Percentiles rank a stretch among this genome's conserved stretches.
Evolutionary conservation across 2,329 filamentous ascomycete species (phyloP).

Genomic region (Fusarium drepaniforme): DNA sequence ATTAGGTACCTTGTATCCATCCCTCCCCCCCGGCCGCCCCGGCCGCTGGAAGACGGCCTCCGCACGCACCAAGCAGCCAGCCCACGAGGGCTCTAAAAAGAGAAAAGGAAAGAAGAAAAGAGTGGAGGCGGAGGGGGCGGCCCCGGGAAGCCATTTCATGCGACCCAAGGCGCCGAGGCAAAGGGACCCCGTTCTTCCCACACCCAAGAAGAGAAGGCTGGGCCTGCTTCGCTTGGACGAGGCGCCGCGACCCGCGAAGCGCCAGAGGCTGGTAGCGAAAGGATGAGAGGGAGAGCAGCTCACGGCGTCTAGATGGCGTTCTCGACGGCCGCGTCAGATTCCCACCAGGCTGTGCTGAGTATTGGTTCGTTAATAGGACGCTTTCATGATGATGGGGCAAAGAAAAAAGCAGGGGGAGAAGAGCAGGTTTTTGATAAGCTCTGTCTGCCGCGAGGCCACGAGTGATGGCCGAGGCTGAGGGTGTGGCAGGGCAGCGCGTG

Average conservation of each 20-base stretch:
- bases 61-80: constrained; percentile 31
- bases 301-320: background rate
- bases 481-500: constrained; percentile 23
- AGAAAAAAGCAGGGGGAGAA: background rate
- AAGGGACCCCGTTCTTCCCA: constrained; percentile 7
- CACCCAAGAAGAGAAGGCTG: background rate
- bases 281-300: background rate
- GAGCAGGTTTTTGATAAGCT: constrained; percentile 3
- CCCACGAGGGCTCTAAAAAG: constrained; percentile 29
- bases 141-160: constrained; percentile 40
- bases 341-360: background rate
- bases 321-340: constrained; percentile 8
- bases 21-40: constrained; percentile 17
- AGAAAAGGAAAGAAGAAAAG: constrained; percentile 17
- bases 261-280: constrained; percentile 6
- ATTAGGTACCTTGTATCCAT: constrained; percentile 24
- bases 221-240: constrained; percentile 16
- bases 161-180: constrained; percentile 37
- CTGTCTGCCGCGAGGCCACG: constrained; percentile 29
- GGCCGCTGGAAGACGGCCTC: constrained; percentile 42
- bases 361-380: constrained; percentile 15
- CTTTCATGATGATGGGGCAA: background rate
- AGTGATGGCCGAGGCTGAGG: constrained; percentile 25
- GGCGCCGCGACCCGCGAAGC: constrained; percentile 25
- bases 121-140: constrained; percentile 36